Percentiles rank a stretch among this genome's conserved stretches.
Evolutionary conservation across 2,329 filamentous ascomycete species (phyloP).

Genomic region (Colletotrichum sp.): DNA sequence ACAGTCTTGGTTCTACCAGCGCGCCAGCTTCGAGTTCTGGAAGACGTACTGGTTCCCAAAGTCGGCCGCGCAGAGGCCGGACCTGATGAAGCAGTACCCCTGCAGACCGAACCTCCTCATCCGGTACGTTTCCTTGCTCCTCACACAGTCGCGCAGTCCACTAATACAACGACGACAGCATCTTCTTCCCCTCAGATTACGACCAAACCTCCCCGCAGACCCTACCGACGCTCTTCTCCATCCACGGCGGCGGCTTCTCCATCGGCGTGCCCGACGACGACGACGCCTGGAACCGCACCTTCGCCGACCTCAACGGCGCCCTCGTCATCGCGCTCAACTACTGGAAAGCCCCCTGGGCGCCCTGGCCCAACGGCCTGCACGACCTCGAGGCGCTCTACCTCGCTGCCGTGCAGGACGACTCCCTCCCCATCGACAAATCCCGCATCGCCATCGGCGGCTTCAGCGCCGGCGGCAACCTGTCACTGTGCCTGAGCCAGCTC

Average conservation of each 20-base stretch:
- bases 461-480: conserved; percentile 56
- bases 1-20: conserved; percentile 14
- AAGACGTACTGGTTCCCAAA: conserved; percentile 12
- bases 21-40: conserved; percentile 9
- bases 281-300: conserved; percentile 50
- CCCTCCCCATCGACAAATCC: conserved; percentile 48
- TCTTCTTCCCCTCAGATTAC: conserved; percentile 45
- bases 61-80: background rate
- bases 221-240: conserved; percentile 50
- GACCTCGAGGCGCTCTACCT: conserved; percentile 50
- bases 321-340: conserved; percentile 56
- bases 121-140: conserved; percentile 17
- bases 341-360: conserved; percentile 45
- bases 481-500: conserved; percentile 44
- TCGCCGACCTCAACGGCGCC: conserved; percentile 42
- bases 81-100: conserved; percentile 22
- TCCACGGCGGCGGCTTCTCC: conserved; percentile 58
- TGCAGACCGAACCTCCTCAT: conserved; percentile 15
- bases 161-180: conserved; percentile 6
- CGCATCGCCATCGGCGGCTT: conserved; percentile 51
- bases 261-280: conserved; percentile 47
- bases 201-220: conserved; percentile 30
- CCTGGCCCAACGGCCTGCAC: conserved; percentile 48
- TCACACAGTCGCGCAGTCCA: no score
- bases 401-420: conserved; percentile 44